Evolutionary conservation across 805 yeast species (phyloP).

Genomic region (Metschnikowia sp.): DNA sequence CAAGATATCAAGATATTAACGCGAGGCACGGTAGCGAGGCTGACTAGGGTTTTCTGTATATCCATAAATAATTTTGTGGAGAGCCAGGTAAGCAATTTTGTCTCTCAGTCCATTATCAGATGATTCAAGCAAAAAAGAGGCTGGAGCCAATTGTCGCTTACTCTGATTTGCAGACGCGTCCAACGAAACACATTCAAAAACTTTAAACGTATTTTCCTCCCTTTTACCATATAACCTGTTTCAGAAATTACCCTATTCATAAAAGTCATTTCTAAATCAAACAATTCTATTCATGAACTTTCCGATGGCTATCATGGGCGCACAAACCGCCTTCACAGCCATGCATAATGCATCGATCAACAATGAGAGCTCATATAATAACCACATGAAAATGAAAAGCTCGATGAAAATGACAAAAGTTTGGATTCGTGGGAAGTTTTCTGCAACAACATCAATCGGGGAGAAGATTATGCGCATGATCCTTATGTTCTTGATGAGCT

Average conservation of each 20-base stretch:
- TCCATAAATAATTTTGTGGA: too few relatives aligned
- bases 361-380: conserved; percentile 39
- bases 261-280: conserved; percentile 12
- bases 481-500: conserved; percentile 32
- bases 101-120: too few relatives aligned
- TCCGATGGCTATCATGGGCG: conserved; percentile 46
- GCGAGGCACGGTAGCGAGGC: too few relatives aligned
- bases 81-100: too few relatives aligned
- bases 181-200: too few relatives aligned
- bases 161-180: too few relatives aligned
- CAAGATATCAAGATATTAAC: too few relatives aligned
- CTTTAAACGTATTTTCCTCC: too few relatives aligned
- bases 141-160: too few relatives aligned
- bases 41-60: too few relatives aligned
- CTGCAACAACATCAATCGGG: conserved; percentile 38
- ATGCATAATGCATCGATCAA: conserved; percentile 42
- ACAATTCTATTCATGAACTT: conserved; percentile 41
- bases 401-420: conserved; percentile 40
- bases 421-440: conserved; percentile 35
- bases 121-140: too few relatives aligned
- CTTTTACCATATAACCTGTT: neutral
- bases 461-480: conserved; percentile 37
- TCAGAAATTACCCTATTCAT: neutral
- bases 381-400: conserved; percentile 38
- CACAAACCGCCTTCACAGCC: conserved; percentile 44